Evolutionary conservation across 169 alveolate species (phyloP).

Genomic region (Amoebophrya sp.): DNA sequence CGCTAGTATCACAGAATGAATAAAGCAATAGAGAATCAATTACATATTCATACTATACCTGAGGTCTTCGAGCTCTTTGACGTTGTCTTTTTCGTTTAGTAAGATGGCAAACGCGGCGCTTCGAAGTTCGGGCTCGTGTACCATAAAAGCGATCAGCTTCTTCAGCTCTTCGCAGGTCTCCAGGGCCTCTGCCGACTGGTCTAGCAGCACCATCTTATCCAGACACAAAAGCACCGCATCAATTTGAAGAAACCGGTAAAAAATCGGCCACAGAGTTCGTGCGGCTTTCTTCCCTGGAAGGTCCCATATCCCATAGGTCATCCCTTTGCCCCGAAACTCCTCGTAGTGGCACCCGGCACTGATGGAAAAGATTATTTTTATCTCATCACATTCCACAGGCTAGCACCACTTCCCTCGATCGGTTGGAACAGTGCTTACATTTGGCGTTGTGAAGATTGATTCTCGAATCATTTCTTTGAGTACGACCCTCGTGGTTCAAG

Average conservation of each 20-base stretch:
- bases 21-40: background rate
- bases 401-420: too few species aligned
- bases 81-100: background rate
- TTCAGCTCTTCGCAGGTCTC: background rate
- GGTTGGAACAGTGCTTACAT: too few species aligned
- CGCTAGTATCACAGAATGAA: background rate
- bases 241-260: background rate
- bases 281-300: constrained; percentile 14
- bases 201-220: background rate
- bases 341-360: background rate
- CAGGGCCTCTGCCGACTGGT: background rate
- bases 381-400: too few species aligned
- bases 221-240: background rate
- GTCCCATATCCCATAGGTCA: background rate
- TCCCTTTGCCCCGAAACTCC: background rate
- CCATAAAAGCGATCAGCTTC: background rate
- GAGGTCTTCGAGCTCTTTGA: background rate
- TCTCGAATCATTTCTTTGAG: too few species aligned
- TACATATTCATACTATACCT: too few species aligned
- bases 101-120: background rate
- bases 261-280: background rate
- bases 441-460: too few species aligned
- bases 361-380: too few species aligned
- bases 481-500: too few species aligned
- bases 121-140: background rate